Evolutionary conservation across 1,284 basidiomycete species (phyloP).

Genomic region (Apiotrichum akiyoshidainum): DNA sequence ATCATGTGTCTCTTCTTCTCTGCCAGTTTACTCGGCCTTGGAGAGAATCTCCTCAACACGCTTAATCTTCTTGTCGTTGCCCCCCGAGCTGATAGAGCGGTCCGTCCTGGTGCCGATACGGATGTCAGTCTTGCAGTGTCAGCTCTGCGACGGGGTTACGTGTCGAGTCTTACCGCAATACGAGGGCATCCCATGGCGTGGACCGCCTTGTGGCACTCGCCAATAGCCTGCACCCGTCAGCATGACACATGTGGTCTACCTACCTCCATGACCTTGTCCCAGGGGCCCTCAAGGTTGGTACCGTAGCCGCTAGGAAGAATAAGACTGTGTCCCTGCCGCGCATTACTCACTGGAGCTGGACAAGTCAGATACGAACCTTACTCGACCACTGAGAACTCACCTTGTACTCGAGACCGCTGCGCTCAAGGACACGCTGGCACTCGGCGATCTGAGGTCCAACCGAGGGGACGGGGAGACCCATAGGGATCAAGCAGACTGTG

Average conservation of each 20-base stretch:
- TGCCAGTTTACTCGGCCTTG: conserved; percentile 13
- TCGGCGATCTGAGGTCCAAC: conserved; percentile 54
- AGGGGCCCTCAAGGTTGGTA: conserved; percentile 83
- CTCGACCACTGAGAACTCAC: conserved; percentile 50
- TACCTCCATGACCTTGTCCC: conserved; percentile 63
- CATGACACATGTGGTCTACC: not conserved
- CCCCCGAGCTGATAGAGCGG: conserved; percentile 62
- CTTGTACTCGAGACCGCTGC: conserved; percentile 74
- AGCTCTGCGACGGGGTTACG: not conserved
- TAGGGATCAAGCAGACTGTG: conserved; percentile 51
- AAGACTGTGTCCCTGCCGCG: too few relatives aligned
- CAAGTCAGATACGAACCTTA: not conserved
- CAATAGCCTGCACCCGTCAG: conserved; percentile 30
- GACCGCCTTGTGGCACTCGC: conserved; percentile 82
- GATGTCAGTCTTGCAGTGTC: conserved; percentile 68
- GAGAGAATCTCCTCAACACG: conserved; percentile 70
- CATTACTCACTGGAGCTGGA: conserved; percentile 59
- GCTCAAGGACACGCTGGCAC: conserved; percentile 74
- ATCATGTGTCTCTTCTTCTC: conserved; percentile 1
- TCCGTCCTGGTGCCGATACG: conserved; percentile 86
- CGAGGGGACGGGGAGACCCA: conserved; percentile 46
- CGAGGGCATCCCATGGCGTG: conserved; percentile 58
- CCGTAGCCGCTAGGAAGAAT: conserved; percentile 73
- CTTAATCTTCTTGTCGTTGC: conserved; percentile 71
- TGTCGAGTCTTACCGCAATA: conserved; percentile 46